Evolutionary conservation across 768 basidiomycete species (phyloP).

Genomic region (Termitomyces sp.): DNA sequence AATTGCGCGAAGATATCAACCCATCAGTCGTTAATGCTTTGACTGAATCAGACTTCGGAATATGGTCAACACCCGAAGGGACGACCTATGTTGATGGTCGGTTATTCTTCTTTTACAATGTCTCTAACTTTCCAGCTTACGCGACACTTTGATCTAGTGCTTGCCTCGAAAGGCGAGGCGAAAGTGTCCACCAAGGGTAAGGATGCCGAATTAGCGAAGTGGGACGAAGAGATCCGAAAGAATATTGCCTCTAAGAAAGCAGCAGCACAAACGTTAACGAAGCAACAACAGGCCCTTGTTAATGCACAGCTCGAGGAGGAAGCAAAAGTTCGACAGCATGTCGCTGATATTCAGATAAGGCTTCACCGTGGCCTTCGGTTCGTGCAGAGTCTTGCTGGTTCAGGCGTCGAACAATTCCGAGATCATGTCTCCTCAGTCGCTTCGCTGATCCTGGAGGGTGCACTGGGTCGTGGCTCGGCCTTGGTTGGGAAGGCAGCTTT

Average conservation of each 20-base stretch:
- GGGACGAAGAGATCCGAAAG: slow-evolving; percentile 93
- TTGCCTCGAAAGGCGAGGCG: slow-evolving; percentile 53
- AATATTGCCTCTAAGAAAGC: slow-evolving; percentile 79
- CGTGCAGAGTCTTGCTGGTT: slow-evolving; percentile 55
- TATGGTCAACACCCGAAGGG: slow-evolving; percentile 87
- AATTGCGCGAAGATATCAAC: slow-evolving; percentile 62
- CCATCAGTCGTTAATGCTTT: slow-evolving; percentile 51
- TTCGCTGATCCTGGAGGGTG: slow-evolving; percentile 57
- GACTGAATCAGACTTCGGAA: slow-evolving; percentile 68
- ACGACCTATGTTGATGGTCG: slow-evolving; percentile 75
- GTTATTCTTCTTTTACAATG: slow-evolving; percentile 6
- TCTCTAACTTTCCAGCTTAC: background rate
- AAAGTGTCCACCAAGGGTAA: slow-evolving; percentile 67
- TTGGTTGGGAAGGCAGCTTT: slow-evolving; percentile 64
- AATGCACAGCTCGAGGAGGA: slow-evolving; percentile 83
- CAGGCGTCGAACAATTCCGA: slow-evolving; percentile 45
- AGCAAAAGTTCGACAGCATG: slow-evolving; percentile 52
- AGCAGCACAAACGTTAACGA: slow-evolving; percentile 54
- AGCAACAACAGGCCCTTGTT: slow-evolving; percentile 81
- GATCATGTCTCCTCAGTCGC: slow-evolving; percentile 53
- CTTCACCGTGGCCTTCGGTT: slow-evolving; percentile 66
- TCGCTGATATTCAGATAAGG: slow-evolving; percentile 45
- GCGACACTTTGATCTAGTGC: slow-evolving; percentile 33
- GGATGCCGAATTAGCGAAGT: slow-evolving; percentile 83
- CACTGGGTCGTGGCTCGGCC: slow-evolving; percentile 50